Evolutionary conservation across 2,329 filamentous ascomycete species (phyloP).

Genomic region (Emydomyces testavorans): DNA sequence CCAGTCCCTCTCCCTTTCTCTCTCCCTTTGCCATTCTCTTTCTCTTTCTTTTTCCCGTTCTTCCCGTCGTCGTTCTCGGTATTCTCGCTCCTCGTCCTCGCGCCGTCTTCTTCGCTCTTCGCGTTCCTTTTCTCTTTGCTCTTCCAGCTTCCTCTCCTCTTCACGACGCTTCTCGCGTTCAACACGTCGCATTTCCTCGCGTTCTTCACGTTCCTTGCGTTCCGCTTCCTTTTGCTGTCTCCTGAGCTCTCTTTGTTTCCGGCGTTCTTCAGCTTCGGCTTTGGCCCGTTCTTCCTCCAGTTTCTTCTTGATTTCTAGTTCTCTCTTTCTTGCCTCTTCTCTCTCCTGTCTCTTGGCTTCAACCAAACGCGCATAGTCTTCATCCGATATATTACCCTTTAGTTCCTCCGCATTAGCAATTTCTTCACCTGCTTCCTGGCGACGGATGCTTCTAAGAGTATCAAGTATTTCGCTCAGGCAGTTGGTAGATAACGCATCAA

Average conservation of each 20-base stretch:
- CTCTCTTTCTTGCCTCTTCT: conserved; percentile 40
- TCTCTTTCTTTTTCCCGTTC: conserved; percentile 22
- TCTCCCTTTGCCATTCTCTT: conserved; percentile 22
- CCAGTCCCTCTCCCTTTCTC: no score
- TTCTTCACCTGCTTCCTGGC: conserved; percentile 48
- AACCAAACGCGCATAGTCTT: conserved; percentile 47
- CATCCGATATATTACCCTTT: conserved; percentile 48
- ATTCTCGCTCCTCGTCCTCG: conserved; percentile 38
- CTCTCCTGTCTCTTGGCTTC: conserved; percentile 43
- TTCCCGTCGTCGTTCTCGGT: conserved; percentile 27
- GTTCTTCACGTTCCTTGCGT: conserved; percentile 40
- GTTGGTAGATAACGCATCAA: conserved; percentile 45
- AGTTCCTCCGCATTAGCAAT: conserved; percentile 43
- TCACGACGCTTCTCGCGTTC: conserved; percentile 42
- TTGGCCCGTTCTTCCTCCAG: conserved; percentile 40
- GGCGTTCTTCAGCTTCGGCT: conserved; percentile 33
- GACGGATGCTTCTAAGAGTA: conserved; percentile 46
- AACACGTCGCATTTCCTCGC: conserved; percentile 39
- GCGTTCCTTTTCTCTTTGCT: conserved; percentile 42
- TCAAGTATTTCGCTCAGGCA: conserved; percentile 44
- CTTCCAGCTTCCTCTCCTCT: conserved; percentile 43
- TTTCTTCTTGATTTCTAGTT: conserved; percentile 39
- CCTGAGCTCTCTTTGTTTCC: conserved; percentile 34
- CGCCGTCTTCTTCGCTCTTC: conserved; percentile 38
- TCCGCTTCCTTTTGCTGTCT: conserved; percentile 36